These are phyloP conservation scores for Nicotiana tabacum DNA, from an alignment of 257 asterid species.

Conservation along the genomic window DNA sequence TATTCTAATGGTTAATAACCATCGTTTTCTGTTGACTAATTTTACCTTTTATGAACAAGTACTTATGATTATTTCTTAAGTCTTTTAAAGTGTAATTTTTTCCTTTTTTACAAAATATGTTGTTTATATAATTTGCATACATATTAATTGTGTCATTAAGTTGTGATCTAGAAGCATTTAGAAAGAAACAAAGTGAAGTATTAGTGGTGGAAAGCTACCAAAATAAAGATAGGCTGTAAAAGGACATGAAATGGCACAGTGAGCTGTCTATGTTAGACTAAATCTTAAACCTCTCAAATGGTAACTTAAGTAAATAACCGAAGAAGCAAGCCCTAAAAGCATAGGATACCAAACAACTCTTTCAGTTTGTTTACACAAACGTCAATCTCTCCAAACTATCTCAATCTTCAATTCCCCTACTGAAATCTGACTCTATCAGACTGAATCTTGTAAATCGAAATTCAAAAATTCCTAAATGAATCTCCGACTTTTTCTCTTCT, in stretches of 20 bases:
- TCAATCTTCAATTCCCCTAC: neutral
- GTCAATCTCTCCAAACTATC: neutral
- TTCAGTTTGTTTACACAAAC: neutral
- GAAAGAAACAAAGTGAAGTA: neutral
- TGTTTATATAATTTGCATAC: neutral
- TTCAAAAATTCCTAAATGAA: neutral
- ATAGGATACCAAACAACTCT: neutral
- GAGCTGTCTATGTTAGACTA: conserved; percentile 3
- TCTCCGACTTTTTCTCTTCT: neutral
- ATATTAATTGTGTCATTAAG: neutral
- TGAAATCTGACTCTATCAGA: neutral
- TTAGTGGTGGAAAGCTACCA: neutral
- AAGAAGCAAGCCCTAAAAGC: neutral
- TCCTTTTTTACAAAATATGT: too few species aligned
- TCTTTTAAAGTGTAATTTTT: neutral
- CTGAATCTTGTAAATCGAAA: neutral
- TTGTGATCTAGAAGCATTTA: neutral
- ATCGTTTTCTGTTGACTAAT: neutral
- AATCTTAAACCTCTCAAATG: neutral
- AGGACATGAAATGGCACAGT: neutral
- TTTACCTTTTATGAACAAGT: neutral
- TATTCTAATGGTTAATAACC: too few species aligned
- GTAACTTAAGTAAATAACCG: neutral
- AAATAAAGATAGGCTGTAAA: neutral
- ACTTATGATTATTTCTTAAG: neutral